Conservation (phyloP, 805 yeast species). For the Candida stauntonica region DNA sequence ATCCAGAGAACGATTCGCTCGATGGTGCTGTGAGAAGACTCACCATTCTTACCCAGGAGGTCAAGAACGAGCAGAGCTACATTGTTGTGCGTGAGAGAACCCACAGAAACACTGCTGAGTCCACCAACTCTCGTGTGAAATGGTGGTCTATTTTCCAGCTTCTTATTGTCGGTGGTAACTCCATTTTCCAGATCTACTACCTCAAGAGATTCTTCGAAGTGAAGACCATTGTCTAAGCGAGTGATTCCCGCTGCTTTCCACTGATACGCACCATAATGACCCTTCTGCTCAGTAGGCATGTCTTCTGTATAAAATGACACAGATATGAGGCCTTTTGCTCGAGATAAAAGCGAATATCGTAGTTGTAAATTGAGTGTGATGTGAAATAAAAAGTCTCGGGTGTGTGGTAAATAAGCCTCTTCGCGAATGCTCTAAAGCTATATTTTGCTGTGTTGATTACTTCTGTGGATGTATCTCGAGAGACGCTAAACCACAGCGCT, state of each 20-base stretch:
- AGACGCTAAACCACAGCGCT: background rate
- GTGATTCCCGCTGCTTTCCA: no score
- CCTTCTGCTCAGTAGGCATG: no score
- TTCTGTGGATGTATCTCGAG: no score
- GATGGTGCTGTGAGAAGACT: slow-evolving; percentile 80
- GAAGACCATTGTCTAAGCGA: slow-evolving; percentile 76
- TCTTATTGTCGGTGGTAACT: slow-evolving; percentile 77
- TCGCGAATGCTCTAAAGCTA: no score
- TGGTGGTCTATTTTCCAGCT: slow-evolving; percentile 97
- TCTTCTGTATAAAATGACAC: no score
- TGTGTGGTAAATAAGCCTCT: background rate
- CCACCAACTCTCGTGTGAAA: slow-evolving; percentile 93
- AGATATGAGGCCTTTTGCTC: no score
- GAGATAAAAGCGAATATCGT: no score
- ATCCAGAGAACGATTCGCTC: slow-evolving; percentile 70
- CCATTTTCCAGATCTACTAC: slow-evolving; percentile 90
- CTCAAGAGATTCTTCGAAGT: slow-evolving; percentile 95
- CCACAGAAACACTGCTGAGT: slow-evolving; percentile 97
- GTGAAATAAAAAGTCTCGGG: no score
- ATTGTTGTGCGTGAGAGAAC: slow-evolving; percentile 94
- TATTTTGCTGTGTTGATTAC: no score
- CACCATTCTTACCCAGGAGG: slow-evolving; percentile 73
- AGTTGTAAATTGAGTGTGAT: no score
- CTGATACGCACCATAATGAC: no score
- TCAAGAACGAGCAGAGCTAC: slow-evolving; percentile 87